Evolutionary conservation across 106 monocot species (phyloP).

Genomic region (Apostasia ramifera): DNA sequence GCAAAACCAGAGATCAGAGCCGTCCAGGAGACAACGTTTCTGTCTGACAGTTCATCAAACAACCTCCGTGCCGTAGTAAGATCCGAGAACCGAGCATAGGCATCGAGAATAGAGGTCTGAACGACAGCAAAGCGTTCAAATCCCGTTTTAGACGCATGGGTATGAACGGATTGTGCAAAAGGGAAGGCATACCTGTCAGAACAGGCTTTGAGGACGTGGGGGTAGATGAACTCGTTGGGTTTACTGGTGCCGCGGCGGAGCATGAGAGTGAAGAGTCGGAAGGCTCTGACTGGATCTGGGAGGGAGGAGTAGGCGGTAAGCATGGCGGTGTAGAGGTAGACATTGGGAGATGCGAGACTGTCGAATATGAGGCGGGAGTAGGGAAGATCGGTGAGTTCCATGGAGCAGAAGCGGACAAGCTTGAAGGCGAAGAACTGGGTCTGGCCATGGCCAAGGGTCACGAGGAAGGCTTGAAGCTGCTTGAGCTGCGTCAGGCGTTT

Average conservation of each 20-base stretch:
- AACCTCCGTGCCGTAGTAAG: conserved; percentile 37
- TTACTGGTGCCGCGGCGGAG: conserved; percentile 27
- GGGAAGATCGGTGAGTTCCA: conserved; percentile 49
- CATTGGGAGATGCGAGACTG: conserved; percentile 46
- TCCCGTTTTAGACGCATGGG: conserved; percentile 34
- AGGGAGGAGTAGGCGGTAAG: conserved; percentile 64
- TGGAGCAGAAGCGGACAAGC: conserved; percentile 62
- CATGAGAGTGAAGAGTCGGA: conserved; percentile 47
- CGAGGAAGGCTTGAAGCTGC: conserved; percentile 70
- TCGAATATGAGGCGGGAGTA: conserved; percentile 76
- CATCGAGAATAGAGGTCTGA: conserved; percentile 65
- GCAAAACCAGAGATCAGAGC: conserved; percentile 67
- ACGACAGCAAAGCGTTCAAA: conserved; percentile 44
- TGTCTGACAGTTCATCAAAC: conserved; percentile 58
- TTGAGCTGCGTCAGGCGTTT: conserved; percentile 36
- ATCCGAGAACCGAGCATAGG: conserved; percentile 52
- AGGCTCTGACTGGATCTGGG: conserved; percentile 25
- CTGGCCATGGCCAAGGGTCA: conserved; percentile 44
- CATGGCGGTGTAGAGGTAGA: conserved; percentile 87
- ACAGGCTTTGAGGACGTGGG: conserved; percentile 57
- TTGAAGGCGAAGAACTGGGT: conserved; percentile 75
- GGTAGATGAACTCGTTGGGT: conserved; percentile 85
- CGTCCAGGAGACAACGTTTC: conserved; percentile 82
- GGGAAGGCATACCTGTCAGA: not conserved
- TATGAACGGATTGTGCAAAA: conserved; percentile 37